Evolutionary conservation across 1,284 basidiomycete genomes (phyloP), one percentile per base, ranked within the genome.

Genomic region (Cutaneotrichosporon spelunceum): DNA sequence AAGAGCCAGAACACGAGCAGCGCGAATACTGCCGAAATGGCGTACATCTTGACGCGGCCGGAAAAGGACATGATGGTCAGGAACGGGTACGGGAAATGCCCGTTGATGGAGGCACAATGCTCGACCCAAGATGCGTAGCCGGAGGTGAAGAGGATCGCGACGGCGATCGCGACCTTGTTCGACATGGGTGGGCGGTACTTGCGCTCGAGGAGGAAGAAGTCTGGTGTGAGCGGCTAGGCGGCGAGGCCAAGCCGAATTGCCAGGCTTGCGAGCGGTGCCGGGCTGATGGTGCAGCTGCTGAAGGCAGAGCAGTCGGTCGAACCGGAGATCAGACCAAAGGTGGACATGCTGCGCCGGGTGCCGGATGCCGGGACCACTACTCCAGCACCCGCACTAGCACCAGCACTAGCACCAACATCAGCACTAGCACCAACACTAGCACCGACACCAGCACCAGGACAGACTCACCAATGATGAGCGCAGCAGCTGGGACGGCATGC

Each of bases 61-160:
- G 76, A 69, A 16, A 85, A 78, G 0, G 83, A 77, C 70, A 83
- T 86, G 29, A 86, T 70, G 0, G 85, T 88, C 62, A 92, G 80
- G 80, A 91, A 91, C 0, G 90, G 90, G 76, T 91, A 91, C 21
- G 90, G 88, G 77, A 90, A 91, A 3, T 72, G 75, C n/a, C 84
- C 84, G 60, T 71, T 68, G 60, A 87, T 88, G 70, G 80, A 81
- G 7, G 87, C 86, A 68, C 85, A 88, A 66, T 85, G 84, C 70
- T 92, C 90, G 9, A 86, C 85, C 84, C 88, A 90, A 10, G 73
- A 75, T 0, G 79, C 80, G 69, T 91, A 91, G 75, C 82, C 82
- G 4, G 82, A 21, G 1, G 84, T 80, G 63, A 81, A 84, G 0
- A 78, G 26, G 11, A 78, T 54, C 1, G 83, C 78, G 24, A 85